A percentile compares a stretch with the other conserved stretches of the same genome.
Evolutionary conservation across 2,329 filamentous ascomycete species (phyloP).

Genomic region (Phoma sp.): DNA sequence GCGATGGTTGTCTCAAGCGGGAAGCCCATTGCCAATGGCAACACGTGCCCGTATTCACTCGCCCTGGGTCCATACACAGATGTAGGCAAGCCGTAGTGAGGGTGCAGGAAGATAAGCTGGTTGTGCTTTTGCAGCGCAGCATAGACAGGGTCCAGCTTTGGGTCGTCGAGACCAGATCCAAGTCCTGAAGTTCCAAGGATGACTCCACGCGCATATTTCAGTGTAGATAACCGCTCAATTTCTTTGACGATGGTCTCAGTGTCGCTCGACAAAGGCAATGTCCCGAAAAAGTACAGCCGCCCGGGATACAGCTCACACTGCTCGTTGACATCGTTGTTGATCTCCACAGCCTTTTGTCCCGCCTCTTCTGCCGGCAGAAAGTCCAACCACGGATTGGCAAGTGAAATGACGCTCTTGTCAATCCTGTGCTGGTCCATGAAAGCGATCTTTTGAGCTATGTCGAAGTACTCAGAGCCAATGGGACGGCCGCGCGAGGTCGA

Average conservation of each 20-base stretch:
- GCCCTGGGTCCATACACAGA: constrained; percentile 78
- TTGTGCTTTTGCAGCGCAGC: constrained; percentile 67
- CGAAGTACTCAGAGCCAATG: constrained; percentile 82
- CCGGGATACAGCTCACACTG: constrained; percentile 72
- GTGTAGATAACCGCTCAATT: constrained; percentile 64
- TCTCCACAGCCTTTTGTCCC: constrained; percentile 64
- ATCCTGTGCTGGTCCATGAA: constrained; percentile 90
- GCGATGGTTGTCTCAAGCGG: constrained; percentile 93
- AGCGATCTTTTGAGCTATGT: constrained; percentile 76
- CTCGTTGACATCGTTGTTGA: constrained; percentile 78
- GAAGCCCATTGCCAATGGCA: constrained; percentile 85
- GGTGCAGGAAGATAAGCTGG: constrained; percentile 81
- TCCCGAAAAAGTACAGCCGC: constrained; percentile 81
- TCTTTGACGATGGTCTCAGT: constrained; percentile 66
- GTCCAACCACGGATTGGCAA: constrained; percentile 94
- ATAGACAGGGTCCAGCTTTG: constrained; percentile 73
- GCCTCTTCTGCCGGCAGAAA: constrained; percentile 71
- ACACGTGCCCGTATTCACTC: constrained; percentile 81
- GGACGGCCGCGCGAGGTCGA: constrained; percentile 73
- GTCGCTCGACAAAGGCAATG: constrained; percentile 76
- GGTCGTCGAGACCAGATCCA: constrained; percentile 81
- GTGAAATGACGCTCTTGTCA: constrained; percentile 80
- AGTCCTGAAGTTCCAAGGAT: constrained; percentile 86
- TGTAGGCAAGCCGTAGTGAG: constrained; percentile 85
- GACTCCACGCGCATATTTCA: constrained; percentile 79